Percentiles rank a stretch among this genome's conserved stretches.
Evolutionary conservation across 2,329 filamentous ascomycete species (phyloP).

Genomic region (Botryotinia globosa): DNA sequence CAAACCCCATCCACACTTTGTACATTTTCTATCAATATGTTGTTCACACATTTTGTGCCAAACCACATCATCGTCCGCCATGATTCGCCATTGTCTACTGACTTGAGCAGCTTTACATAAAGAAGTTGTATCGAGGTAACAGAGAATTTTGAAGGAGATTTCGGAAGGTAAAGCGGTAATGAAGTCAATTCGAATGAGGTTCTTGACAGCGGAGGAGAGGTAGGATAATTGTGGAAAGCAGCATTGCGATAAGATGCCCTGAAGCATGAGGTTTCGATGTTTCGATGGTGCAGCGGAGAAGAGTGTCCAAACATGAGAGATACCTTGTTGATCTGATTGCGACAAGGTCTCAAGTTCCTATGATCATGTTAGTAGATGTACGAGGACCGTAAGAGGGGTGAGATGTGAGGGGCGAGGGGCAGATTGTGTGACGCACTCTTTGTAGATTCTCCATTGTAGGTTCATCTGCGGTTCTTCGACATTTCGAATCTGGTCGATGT

Average conservation of each 20-base stretch:
- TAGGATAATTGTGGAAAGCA: conserved; percentile 97
- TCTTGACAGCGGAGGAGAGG: conserved; percentile 83
- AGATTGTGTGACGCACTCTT: conserved; percentile 54
- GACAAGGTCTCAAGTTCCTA: conserved; percentile 81
- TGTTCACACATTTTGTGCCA: conserved; percentile 99
- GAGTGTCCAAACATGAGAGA: conserved; percentile 95
- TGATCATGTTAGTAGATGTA: conserved; percentile 15
- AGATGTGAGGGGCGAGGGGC: neutral
- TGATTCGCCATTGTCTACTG: conserved; percentile 77
- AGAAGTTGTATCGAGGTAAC: conserved; percentile 88
- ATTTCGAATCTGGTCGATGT: conserved; percentile 91
- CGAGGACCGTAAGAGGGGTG: neutral
- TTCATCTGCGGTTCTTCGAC: conserved; percentile 87
- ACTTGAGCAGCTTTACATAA: conserved; percentile 96
- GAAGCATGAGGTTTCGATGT: conserved; percentile 92
- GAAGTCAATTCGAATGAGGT: conserved; percentile 97
- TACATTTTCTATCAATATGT: conserved; percentile 90
- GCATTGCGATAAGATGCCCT: conserved; percentile 93
- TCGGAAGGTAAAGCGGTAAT: conserved; percentile 83
- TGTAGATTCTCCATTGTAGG: conserved; percentile 95
- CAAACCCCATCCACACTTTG: conserved; percentile 92
- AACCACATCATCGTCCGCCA: conserved; percentile 96
- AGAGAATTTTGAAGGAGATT: conserved; percentile 89
- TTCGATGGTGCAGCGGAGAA: conserved; percentile 94
- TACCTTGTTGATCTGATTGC: conserved; percentile 85